Evolutionary conservation across 73 alveolate species (phyloP).

Genomic region (Paramecium caudatum): DNA sequence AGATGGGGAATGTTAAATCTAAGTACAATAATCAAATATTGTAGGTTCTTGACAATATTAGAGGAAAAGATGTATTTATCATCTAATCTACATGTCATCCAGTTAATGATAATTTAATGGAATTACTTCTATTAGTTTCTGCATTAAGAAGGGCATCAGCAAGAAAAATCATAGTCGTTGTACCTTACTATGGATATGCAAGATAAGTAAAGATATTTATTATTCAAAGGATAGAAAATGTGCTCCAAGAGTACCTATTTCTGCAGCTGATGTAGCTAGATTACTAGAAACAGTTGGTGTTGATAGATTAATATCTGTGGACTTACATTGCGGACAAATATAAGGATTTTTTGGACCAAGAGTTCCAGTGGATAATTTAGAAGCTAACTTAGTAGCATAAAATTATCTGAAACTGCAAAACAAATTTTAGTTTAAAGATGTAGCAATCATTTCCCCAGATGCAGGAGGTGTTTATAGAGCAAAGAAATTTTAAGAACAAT

Average conservation of each 20-base stretch:
- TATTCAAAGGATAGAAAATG: slow-evolving; percentile 85
- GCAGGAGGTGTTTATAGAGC: slow-evolving; percentile 97
- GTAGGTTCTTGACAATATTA: slow-evolving; percentile 85
- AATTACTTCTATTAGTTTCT: slow-evolving; percentile 89
- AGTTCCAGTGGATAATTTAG: slow-evolving; percentile 91
- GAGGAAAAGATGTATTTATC: slow-evolving; percentile 94
- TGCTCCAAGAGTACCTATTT: slow-evolving; percentile 89
- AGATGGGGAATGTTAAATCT: slow-evolving; percentile 92
- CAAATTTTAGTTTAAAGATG: slow-evolving; percentile 78
- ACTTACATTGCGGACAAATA: slow-evolving; percentile 93
- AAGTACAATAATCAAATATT: slow-evolving; percentile 62
- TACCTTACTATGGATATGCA: slow-evolving; percentile 98
- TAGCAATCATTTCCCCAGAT: slow-evolving; percentile 95
- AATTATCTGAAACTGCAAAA: slow-evolving; percentile 81
- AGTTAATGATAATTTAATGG: slow-evolving; percentile 96
- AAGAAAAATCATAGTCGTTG: slow-evolving; percentile 90
- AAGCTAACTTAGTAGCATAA: slow-evolving; percentile 88
- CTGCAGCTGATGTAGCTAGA: slow-evolving; percentile 97
- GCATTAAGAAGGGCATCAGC: slow-evolving; percentile 96
- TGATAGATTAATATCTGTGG: slow-evolving; percentile 92
- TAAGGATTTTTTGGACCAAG: slow-evolving; percentile 95
- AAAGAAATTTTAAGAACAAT: slow-evolving; percentile 83
- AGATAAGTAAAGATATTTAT: slow-evolving; percentile 76
- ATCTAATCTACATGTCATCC: slow-evolving; percentile 96
- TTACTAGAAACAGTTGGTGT: slow-evolving; percentile 93